Conservation (phyloP, 2,329 filamentous ascomycete genomes). For the Trichoderma cornu-damae region DNA sequence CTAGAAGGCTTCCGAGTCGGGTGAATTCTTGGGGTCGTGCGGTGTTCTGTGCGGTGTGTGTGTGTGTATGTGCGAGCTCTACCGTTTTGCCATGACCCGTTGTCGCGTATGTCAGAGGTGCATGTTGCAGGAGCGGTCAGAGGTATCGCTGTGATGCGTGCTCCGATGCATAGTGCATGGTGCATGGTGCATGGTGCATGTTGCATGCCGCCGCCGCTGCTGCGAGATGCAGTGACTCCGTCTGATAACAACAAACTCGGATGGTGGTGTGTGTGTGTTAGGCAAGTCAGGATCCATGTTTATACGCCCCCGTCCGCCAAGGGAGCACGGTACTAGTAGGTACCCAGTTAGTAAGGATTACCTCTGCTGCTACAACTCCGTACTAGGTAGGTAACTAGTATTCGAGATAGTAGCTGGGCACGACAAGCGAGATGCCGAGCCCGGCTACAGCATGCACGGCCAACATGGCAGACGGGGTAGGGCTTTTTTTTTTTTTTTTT, state of each 20-base stretch:
- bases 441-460: constrained; percentile 1
- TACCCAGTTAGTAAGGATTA: too few species aligned
- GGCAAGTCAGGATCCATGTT: constrained; percentile 13
- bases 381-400: not conserved
- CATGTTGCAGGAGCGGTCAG: constrained; percentile 18
- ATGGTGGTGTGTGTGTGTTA: not conserved
- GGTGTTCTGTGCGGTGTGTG: not conserved
- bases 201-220: not conserved
- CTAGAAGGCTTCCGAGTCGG: not conserved
- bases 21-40: not conserved
- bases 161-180: constrained; percentile 1
- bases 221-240: constrained; percentile 9
- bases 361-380: not conserved
- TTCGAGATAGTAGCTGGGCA: constrained; percentile 3
- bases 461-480: constrained; percentile 12
- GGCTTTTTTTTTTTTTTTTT: not conserved
- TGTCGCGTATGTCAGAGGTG: constrained; percentile 11
- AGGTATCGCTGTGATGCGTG: constrained; percentile 3
- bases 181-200: not conserved
- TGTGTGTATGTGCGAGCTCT: not conserved
- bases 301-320: not conserved
- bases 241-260: constrained; percentile 7
- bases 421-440: constrained; percentile 11
- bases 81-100: not conserved
- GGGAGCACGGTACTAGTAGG: too few species aligned